Conservation (phyloP, 768 basidiomycete genomes). For the Suillus decipiens region DNA sequence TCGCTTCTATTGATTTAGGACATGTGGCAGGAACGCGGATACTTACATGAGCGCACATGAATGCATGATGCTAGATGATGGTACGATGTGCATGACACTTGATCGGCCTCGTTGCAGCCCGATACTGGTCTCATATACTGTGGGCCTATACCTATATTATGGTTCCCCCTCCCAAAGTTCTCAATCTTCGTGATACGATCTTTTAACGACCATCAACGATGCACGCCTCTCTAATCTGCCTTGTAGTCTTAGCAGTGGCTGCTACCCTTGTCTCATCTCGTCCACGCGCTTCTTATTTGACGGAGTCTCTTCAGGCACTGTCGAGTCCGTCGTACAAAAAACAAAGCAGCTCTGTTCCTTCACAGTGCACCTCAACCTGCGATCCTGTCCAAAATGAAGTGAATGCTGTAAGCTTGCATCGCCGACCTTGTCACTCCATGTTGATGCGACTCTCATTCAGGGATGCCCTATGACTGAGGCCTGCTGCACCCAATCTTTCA, state of each 20-base stretch:
- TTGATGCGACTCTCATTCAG: constrained; percentile 17
- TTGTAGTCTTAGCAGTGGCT: constrained; percentile 11
- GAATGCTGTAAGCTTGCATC: constrained; percentile 20
- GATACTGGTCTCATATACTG: too few species aligned
- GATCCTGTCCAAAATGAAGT: constrained; percentile 25
- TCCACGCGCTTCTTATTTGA: constrained; percentile 12
- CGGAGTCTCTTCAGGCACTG: neutral
- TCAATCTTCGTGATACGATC: neutral
- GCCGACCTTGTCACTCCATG: neutral
- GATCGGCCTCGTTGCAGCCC: too few species aligned
- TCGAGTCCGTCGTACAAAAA: constrained; percentile 15
- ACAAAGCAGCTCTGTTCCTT: constrained; percentile 20
- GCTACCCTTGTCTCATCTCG: constrained; percentile 9
- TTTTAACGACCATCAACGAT: constrained; percentile 16
- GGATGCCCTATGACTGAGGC: constrained; percentile 26
- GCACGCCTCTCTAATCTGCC: constrained; percentile 9
- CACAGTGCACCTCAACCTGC: constrained; percentile 27
- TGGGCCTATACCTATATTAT: neutral
- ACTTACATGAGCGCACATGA: too few species aligned
- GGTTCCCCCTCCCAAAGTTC: neutral
- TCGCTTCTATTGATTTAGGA: too few species aligned
- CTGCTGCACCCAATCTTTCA: constrained; percentile 45
- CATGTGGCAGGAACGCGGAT: too few species aligned
- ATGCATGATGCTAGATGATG: too few species aligned
- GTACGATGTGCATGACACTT: too few species aligned